Percentiles rank a stretch among this genome's conserved stretches.
These are phyloP conservation scores for Quercus tomentella DNA, from an alignment of 331 rosid genomes.

Conservation along the genomic window DNA sequence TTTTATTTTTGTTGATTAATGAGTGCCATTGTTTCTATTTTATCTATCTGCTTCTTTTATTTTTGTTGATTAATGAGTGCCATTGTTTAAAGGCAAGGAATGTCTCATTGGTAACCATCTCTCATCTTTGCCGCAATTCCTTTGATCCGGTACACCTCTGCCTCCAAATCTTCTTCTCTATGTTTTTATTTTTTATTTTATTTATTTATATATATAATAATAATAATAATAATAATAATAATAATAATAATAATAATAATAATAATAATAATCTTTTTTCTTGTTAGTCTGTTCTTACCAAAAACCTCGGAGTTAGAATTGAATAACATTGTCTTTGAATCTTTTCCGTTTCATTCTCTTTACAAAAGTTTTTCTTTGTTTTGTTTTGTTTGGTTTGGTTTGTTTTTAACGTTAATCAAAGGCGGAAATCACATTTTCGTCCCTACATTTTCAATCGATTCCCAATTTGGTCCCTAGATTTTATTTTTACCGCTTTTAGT, in stretches of 20 bases:
- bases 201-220: not conserved
- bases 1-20: too few relatives aligned
- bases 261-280: not conserved
- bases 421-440: too few relatives aligned
- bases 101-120: conserved; percentile 55
- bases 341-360: not conserved
- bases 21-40: too few relatives aligned
- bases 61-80: too few relatives aligned
- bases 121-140: conserved; percentile 8
- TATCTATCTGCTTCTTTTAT: too few relatives aligned
- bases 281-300: not conserved
- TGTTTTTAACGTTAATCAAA: not conserved
- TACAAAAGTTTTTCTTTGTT: not conserved
- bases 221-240: too few relatives aligned
- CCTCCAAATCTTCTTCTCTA: conserved; percentile 5
- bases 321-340: not conserved
- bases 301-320: not conserved
- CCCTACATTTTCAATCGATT: too few relatives aligned
- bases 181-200: not conserved
- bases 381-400: not conserved
- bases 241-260: too few relatives aligned
- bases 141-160: conserved; percentile 44
- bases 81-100: conserved; percentile 64
- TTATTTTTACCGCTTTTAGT: too few relatives aligned
- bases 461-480: too few relatives aligned